Conservation (phyloP, 371 early-diverging fungal species). For the Smittium culicis region DNA sequence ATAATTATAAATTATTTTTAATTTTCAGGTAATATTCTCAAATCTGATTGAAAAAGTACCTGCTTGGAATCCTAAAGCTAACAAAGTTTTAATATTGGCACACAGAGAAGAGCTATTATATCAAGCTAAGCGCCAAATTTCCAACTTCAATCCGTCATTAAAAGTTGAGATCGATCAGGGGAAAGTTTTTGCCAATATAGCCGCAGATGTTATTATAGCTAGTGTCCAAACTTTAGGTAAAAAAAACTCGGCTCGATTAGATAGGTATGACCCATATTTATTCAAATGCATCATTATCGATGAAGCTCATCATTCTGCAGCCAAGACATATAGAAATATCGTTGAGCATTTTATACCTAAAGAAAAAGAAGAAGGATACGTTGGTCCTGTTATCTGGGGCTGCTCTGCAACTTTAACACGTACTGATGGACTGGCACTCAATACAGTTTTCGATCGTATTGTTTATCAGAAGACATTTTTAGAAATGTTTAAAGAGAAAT, state of each 20-base stretch:
- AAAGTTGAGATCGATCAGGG: too few relatives aligned
- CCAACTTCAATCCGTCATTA: too few relatives aligned
- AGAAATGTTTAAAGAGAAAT: constrained; percentile 74
- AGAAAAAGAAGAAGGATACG: constrained; percentile 2
- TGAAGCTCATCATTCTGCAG: constrained; percentile 87
- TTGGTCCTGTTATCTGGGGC: constrained; percentile 46
- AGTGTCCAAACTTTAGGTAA: constrained; percentile 64
- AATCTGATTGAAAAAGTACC: too few relatives aligned
- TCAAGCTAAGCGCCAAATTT: too few relatives aligned
- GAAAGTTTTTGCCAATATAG: too few relatives aligned
- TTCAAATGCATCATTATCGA: constrained; percentile 86
- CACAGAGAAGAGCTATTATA: too few relatives aligned
- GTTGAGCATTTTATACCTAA: constrained; percentile 53
- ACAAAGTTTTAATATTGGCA: too few relatives aligned
- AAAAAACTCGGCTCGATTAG: neutral
- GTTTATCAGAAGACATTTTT: constrained; percentile 56
- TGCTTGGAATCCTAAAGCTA: too few relatives aligned
- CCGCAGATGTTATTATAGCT: constrained; percentile 55
- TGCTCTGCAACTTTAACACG: constrained; percentile 83
- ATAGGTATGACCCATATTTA: constrained; percentile 45
- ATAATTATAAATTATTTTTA: too few relatives aligned
- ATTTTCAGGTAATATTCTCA: too few relatives aligned
- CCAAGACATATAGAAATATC: constrained; percentile 53
- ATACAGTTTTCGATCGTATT: constrained; percentile 56
- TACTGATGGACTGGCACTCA: constrained; percentile 62